Percentiles rank a stretch among this genome's conserved stretches.
These are phyloP conservation scores for Glycyrrhiza uralensis DNA, from an alignment of 306 rosid species.

Conservation along the genomic window DNA sequence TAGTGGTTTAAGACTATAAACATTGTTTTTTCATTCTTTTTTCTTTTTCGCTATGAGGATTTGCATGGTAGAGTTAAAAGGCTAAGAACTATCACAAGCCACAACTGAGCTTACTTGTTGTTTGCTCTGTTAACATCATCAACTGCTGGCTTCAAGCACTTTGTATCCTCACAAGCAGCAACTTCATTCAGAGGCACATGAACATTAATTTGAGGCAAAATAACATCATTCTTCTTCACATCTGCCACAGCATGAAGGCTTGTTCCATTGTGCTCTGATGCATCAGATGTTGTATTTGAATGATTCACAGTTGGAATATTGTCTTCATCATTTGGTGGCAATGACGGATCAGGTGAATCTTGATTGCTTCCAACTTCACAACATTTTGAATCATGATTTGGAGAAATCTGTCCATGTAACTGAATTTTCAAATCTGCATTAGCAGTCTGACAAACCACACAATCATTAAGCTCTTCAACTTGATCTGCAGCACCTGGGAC, in stretches of 20 bases:
- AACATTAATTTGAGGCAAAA: constrained; percentile 30
- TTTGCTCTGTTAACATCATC: constrained; percentile 40
- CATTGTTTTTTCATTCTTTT: not conserved
- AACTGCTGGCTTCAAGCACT: constrained; percentile 36
- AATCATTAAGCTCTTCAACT: constrained; percentile 34
- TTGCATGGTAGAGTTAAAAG: not conserved
- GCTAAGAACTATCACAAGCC: not conserved
- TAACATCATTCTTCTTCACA: constrained; percentile 15
- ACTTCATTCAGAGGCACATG: constrained; percentile 32
- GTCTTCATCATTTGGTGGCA: constrained; percentile 33
- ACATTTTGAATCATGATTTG: constrained; percentile 34
- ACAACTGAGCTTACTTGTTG: constrained; percentile 54
- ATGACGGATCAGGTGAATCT: constrained; percentile 34
- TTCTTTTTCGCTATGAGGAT: not conserved
- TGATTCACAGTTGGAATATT: constrained; percentile 24
- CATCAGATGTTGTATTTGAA: constrained; percentile 32
- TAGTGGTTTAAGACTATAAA: not conserved
- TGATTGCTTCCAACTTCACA: constrained; percentile 34
- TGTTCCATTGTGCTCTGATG: constrained; percentile 32
- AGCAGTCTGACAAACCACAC: constrained; percentile 30
- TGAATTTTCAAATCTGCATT: constrained; percentile 29
- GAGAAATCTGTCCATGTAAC: constrained; percentile 26
- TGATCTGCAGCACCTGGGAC: constrained; percentile 27
- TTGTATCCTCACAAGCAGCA: constrained; percentile 30
- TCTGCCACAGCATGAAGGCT: constrained; percentile 24